A percentile compares a stretch with the other conserved stretches of the same genome.
phyloP scores from a whole-genome alignment of 805 yeast species.

The Schizosaccharomyces lindneri region DNA sequence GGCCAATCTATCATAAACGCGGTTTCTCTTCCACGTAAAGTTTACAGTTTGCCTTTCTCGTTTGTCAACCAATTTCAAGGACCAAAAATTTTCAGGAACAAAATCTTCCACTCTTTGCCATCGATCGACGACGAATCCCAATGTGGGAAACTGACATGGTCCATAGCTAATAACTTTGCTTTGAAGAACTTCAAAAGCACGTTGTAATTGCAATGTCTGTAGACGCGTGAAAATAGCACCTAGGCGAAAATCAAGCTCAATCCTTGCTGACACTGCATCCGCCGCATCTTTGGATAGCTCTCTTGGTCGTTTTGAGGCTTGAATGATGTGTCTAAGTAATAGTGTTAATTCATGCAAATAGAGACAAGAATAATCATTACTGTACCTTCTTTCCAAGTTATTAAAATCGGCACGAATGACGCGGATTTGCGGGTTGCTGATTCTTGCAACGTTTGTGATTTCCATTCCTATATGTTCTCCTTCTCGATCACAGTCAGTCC shows the following conservation, averaged over 20 bases:
- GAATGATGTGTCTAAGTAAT: slow-evolving; percentile 26
- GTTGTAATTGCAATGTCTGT: slow-evolving; percentile 24
- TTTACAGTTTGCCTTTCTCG: slow-evolving; percentile 15
- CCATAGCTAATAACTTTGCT: slow-evolving; percentile 48
- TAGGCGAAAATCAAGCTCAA: slow-evolving; percentile 67
- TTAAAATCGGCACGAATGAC: slow-evolving; percentile 64
- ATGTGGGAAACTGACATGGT: slow-evolving; percentile 83
- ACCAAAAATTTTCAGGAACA: slow-evolving; percentile 62
- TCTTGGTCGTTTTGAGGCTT: slow-evolving; percentile 50
- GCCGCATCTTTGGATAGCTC: slow-evolving; percentile 42
- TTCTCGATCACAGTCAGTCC: slow-evolving; percentile 98
- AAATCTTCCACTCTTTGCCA: slow-evolving; percentile 51
- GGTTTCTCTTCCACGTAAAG: slow-evolving; percentile 40
- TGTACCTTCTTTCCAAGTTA: slow-evolving; percentile 36
- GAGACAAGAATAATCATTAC: neutral
- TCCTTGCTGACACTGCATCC: slow-evolving; percentile 64
- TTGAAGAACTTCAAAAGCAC: slow-evolving; percentile 9
- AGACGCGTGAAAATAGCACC: slow-evolving; percentile 78
- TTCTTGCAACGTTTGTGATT: slow-evolving; percentile 42
- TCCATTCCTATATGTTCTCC: slow-evolving; percentile 86
- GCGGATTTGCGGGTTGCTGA: slow-evolving; percentile 23
- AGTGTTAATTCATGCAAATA: neutral
- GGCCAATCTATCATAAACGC: slow-evolving; percentile 46
- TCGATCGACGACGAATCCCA: slow-evolving; percentile 88
- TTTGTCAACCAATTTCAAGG: slow-evolving; percentile 22